These are phyloP conservation scores for Neofusicoccum sp. DNA, from an alignment of 2,329 filamentous ascomycete species.

Conservation along the genomic window DNA sequence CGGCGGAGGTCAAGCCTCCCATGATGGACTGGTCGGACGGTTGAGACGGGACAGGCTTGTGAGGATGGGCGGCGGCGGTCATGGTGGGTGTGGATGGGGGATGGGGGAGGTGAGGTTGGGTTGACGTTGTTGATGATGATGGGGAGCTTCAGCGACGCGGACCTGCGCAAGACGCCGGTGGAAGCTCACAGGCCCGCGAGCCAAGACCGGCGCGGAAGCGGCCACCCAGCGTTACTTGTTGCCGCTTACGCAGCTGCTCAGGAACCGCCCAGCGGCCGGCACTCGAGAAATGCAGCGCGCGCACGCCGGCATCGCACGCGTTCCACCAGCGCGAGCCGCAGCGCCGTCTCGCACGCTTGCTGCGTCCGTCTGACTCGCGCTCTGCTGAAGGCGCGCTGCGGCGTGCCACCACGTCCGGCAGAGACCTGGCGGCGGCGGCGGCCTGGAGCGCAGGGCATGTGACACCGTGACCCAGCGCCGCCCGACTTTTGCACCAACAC, in stretches of 20 bases:
- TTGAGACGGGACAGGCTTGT: conserved; percentile 1
- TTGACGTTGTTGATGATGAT: conserved; percentile 22
- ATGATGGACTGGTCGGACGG: conserved; percentile 51
- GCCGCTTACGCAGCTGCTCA: conserved; percentile 3
- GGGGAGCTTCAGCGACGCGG: conserved; percentile 18
- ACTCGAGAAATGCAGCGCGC: not conserved
- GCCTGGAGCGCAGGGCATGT: conserved; percentile 1
- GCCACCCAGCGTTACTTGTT: conserved; percentile 4
- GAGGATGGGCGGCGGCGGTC: conserved; percentile 17
- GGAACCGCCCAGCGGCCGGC: conserved; percentile 2
- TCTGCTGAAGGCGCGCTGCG: not conserved
- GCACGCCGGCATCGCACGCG: not conserved
- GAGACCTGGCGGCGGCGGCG: not conserved
- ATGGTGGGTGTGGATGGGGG: conserved; percentile 14
- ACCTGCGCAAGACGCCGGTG: conserved; percentile 1
- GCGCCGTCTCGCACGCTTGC: not conserved
- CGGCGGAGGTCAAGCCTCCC: conserved; percentile 92
- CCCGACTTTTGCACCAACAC: not conserved
- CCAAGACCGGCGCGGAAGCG: conserved; percentile 8
- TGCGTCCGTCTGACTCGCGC: not conserved
- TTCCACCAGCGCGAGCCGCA: not conserved
- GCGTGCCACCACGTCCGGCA: not conserved
- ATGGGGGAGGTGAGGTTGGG: conserved; percentile 11
- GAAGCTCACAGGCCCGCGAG: conserved; percentile 4
- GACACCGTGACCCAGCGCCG: conserved; percentile 2